Evolutionary conservation across 305 asterid species (phyloP), one percentile per base, ranked within the genome.

Genomic region (Caryopteris hybrid): DNA sequence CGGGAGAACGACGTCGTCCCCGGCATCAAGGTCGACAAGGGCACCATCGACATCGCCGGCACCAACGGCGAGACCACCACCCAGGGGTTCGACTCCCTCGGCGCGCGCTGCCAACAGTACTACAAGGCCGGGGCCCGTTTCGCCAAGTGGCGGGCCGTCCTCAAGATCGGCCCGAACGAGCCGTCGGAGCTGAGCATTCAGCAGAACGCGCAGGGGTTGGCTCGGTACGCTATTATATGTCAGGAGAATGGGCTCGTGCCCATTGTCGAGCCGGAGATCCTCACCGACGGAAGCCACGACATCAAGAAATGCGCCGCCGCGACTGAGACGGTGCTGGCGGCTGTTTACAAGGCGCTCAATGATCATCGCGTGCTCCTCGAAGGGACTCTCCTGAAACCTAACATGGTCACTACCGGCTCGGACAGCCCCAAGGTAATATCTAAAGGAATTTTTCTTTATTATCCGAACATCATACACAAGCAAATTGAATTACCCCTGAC

Each of bases 231-330:
- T 6, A 88, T 90, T 3, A 87, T 85, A 12, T 90, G 96, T 22
- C 96, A 90, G 74, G 97, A 90, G 74, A 90, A 84, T 12, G 97
- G 97, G 60, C 90, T 90, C 4, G 96, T 90, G 8, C 97, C 97
- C 8, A 88, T 90, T 52, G 96, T 90, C 22, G 97, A 90, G 80
- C 97, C 96, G 6, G 94, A 90, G 83, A 64, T 90, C 23, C 75
- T 90, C 12, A 85, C 91, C 1, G 96, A 90, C 66, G 97, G 97
- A 1, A 34, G 45, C 74, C 97, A 90, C 57, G 90, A 83, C 62
- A 79, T 86, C 50, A 10, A 78, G 74, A 83, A 73, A 69, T 90
- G 97, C 70, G 97, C 97, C 11, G 95, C 89, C 14, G 88, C 31
- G 2, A 88, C 97, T 6, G 97, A 90, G 71, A 38, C 76, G 8